Conservation (phyloP, 345 rosid genomes). For the Erodium maritimum region DNA sequence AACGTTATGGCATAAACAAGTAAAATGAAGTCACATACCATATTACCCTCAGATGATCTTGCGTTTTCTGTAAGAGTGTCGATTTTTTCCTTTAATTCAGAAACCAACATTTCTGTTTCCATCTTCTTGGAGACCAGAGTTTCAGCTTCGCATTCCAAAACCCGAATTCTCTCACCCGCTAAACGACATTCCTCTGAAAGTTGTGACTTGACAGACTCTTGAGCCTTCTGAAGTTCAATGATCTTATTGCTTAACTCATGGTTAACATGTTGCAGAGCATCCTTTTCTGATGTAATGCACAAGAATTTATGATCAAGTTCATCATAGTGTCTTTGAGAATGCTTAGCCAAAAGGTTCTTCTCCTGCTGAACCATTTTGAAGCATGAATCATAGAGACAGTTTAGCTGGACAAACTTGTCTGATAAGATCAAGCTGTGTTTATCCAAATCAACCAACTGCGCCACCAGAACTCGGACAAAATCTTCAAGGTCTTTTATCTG, state of each 20-base stretch:
- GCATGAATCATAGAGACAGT: constrained; percentile 36
- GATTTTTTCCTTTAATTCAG: constrained; percentile 43
- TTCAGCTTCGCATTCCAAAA: constrained; percentile 58
- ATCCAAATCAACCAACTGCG: constrained; percentile 51
- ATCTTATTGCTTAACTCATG: constrained; percentile 34
- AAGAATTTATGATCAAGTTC: constrained; percentile 44
- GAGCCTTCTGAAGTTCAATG: constrained; percentile 47
- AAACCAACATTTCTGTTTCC: constrained; percentile 42
- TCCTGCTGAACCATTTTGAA: constrained; percentile 39
- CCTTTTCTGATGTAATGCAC: constrained; percentile 36
- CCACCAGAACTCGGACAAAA: constrained; percentile 30
- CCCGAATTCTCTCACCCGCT: constrained; percentile 44
- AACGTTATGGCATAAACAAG: constrained; percentile 5
- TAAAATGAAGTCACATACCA: constrained; percentile 27
- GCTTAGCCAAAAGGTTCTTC: constrained; percentile 33
- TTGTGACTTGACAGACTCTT: constrained; percentile 36
- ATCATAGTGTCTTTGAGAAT: constrained; percentile 35
- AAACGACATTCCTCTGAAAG: constrained; percentile 39
- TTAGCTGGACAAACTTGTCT: constrained; percentile 44
- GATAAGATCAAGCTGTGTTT: constrained; percentile 33
- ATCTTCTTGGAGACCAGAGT: constrained; percentile 37
- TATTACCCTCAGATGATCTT: constrained; percentile 43
- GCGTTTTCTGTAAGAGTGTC: constrained; percentile 34
- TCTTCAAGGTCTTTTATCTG: constrained; percentile 47
- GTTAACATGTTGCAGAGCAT: constrained; percentile 33